phyloP scores from a whole-genome alignment of 805 yeast genomes.

The Candida maris region DNA sequence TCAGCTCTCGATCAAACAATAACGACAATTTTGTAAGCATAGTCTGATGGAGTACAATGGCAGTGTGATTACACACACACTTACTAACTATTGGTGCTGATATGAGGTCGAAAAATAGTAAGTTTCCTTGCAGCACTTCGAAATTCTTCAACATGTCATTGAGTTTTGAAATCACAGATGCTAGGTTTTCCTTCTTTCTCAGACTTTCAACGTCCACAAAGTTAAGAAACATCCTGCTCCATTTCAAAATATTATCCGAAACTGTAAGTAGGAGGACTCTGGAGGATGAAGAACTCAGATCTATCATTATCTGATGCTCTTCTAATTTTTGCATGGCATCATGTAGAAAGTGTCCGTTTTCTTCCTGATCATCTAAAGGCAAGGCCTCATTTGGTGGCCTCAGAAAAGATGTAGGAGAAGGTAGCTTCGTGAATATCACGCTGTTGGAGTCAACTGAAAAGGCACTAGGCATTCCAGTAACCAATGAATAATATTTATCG shows the following conservation, averaged over 20 bases:
- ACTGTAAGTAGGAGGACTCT: constrained; percentile 26
- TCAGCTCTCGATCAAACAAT: constrained; percentile 15
- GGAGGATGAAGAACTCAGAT: constrained; percentile 25
- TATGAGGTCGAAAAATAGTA: constrained; percentile 25
- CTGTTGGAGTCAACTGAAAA: constrained; percentile 25
- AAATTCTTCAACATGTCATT: constrained; percentile 26
- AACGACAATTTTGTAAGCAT: constrained; percentile 24
- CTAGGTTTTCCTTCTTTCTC: constrained; percentile 15
- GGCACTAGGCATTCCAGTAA: constrained; percentile 30
- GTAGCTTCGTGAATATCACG: constrained; percentile 29
- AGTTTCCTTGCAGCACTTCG: constrained; percentile 25
- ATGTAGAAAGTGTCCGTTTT: constrained; percentile 21
- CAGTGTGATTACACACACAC: constrained; percentile 23
- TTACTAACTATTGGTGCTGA: constrained; percentile 24
- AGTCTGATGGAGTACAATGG: constrained; percentile 26
- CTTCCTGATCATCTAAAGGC: constrained; percentile 1
- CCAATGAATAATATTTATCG: constrained; percentile 32
- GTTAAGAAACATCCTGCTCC: constrained; percentile 31
- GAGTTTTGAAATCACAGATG: constrained; percentile 21
- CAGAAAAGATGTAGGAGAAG: constrained; percentile 28
- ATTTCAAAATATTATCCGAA: constrained; percentile 30
- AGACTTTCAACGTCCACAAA: constrained; percentile 27
- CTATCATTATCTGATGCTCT: constrained; percentile 25
- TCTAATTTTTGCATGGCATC: constrained; percentile 31
- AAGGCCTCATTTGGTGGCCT: constrained; percentile 5